Conservation (phyloP, 2,329 filamentous ascomycete species). For the Epicoccum nigrum region DNA sequence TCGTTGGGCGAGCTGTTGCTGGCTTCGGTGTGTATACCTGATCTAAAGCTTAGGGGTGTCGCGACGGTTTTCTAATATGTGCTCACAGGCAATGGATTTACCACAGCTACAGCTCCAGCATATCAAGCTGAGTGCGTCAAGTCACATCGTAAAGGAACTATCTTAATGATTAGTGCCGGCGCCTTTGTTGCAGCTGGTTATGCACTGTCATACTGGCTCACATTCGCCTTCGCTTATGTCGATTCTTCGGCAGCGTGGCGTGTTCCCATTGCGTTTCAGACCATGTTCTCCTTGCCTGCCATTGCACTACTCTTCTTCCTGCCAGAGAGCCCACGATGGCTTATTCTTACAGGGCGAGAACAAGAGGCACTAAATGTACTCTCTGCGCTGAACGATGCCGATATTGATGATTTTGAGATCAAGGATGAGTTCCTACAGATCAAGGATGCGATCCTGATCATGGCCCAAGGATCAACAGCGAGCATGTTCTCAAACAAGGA, state of each 20-base stretch:
- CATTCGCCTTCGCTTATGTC: slow-evolving; percentile 58
- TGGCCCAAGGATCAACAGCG: slow-evolving; percentile 34
- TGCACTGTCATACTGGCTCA: slow-evolving; percentile 60
- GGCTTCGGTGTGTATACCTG: slow-evolving; percentile 53
- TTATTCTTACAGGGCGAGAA: slow-evolving; percentile 62
- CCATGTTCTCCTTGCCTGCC: slow-evolving; percentile 61
- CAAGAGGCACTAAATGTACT: slow-evolving; percentile 48
- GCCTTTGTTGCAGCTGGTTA: slow-evolving; percentile 58
- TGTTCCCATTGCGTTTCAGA: slow-evolving; percentile 64
- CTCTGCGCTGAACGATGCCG: slow-evolving; percentile 38
- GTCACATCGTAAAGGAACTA: slow-evolving; percentile 51
- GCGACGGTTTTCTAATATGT: neutral
- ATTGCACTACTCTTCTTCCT: slow-evolving; percentile 58
- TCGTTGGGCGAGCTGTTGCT: slow-evolving; percentile 57
- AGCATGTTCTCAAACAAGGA: slow-evolving; percentile 42
- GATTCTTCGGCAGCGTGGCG: slow-evolving; percentile 53
- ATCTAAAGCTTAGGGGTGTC: neutral
- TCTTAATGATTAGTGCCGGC: slow-evolving; percentile 57
- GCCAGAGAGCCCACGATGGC: slow-evolving; percentile 65
- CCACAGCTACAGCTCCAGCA: slow-evolving; percentile 58
- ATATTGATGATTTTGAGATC: slow-evolving; percentile 33
- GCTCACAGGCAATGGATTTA: slow-evolving; percentile 56
- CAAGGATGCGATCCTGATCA: slow-evolving; percentile 41
- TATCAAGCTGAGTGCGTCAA: slow-evolving; percentile 60
- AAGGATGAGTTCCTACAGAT: slow-evolving; percentile 51